Base-by-base conservation (phyloP, 768 basidiomycete species). In the Basidioascus undulatus region DNA sequence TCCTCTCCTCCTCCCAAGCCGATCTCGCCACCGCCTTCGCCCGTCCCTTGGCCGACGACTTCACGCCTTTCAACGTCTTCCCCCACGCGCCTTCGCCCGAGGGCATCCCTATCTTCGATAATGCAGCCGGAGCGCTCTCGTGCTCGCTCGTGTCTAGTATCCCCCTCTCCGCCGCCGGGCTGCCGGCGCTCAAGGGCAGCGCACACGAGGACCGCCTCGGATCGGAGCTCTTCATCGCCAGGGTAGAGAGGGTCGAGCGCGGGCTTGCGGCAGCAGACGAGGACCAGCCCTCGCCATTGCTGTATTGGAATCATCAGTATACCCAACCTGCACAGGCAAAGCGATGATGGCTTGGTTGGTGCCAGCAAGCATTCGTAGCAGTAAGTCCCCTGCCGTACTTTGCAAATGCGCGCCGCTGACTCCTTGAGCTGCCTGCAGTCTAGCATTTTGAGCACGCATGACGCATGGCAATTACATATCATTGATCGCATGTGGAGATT, bases 201-300 rank as follows among this genome's bases (percentile, higher is more conserved):
- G 40, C 27, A n/a, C 35, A 21, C 6, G 31, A 39, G n/a, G 19
- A 51, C 52, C 20, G 55, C 47, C 40, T 52, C 53, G 10, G 64
- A 60, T 76, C 73, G 30, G 75, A 83, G 61, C 58, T 87, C 32
- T 84, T 82, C 57, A 71, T 87, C 46, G 82, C 79, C 12, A 61
- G 65, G n/a, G 81, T 87, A 10, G 57, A 70, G 24, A 59, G 71
- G 21, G 73, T 84, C 32, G 63, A 67, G 45, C 63, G 65, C 47
- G 57, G 57, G 0, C n/a, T n/a, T n/a, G n/a, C n/a, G n/a, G n/a
- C n/a, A n/a, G n/a, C n/a, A n/a, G n/a, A n/a, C n/a, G n/a, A n/a
- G n/a, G n/a, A n/a, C n/a, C n/a, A n/a, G n/a, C n/a, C n/a, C n/a
- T n/a, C n/a, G n/a, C n/a, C n/a, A n/a, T n/a, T n/a, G n/a, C n/a